These are phyloP conservation scores for Huntiella moniliformis DNA, from an alignment of 2,329 filamentous ascomycete genomes.

Conservation along the genomic window DNA sequence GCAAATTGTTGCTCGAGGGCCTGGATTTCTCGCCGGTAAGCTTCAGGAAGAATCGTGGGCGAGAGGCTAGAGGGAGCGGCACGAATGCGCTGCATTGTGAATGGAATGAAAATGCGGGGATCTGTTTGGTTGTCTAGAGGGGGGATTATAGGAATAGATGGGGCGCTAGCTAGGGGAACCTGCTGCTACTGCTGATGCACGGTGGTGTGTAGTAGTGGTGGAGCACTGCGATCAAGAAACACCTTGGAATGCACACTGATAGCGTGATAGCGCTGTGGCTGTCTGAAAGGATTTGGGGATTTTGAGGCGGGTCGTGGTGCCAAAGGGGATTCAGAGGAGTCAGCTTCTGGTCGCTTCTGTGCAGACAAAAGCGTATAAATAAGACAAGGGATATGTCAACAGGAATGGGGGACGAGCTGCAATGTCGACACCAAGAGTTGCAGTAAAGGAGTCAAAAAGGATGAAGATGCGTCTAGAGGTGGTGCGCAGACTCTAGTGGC, in stretches of 20 bases:
- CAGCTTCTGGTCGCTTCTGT: slow-evolving; percentile 1
- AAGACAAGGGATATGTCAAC: background rate
- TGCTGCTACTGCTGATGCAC: too few relatives aligned
- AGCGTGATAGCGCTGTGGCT: slow-evolving; percentile 1
- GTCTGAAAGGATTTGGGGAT: slow-evolving; percentile 2
- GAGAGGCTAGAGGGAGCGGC: slow-evolving; percentile 4
- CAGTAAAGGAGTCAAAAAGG: slow-evolving; percentile 1
- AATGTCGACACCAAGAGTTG: background rate
- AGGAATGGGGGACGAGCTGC: background rate
- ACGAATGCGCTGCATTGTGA: slow-evolving; percentile 7
- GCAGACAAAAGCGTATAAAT: background rate
- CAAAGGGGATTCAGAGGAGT: background rate
- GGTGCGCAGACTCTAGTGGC: background rate
- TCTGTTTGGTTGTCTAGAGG: background rate
- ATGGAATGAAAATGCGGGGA: background rate
- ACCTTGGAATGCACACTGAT: background rate
- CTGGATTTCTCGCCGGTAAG: slow-evolving; percentile 44
- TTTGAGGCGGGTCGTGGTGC: background rate
- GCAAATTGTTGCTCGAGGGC: slow-evolving; percentile 42
- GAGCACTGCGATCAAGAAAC: too few relatives aligned
- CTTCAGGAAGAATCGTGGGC: slow-evolving; percentile 28
- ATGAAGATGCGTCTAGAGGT: slow-evolving; percentile 1
- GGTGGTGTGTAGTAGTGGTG: too few relatives aligned
- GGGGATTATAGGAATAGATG: background rate
- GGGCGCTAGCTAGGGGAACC: too few relatives aligned